phyloP scores from a whole-genome alignment of 352 stramenopile genomes.

The Globisporangium acanthophoron region DNA sequence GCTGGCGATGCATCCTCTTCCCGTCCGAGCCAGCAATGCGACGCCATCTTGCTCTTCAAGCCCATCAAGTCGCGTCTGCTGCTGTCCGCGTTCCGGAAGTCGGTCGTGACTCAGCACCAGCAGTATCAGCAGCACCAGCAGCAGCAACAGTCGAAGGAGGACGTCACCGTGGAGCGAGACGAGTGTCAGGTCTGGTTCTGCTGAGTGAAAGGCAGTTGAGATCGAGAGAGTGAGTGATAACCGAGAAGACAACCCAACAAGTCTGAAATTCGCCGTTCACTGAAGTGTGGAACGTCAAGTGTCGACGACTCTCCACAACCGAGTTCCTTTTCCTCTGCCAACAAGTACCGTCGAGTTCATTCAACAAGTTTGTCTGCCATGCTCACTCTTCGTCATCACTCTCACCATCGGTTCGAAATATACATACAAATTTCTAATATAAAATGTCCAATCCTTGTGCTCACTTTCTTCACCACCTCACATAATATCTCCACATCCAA shows the following conservation, averaged over 20 bases:
- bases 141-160: neutral
- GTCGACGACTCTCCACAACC: no score
- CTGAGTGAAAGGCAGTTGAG: neutral
- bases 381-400: no score
- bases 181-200: conserved; percentile 1
- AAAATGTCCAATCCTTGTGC: no score
- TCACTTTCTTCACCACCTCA: no score
- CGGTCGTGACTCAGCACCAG: neutral
- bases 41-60: conserved; percentile 1
- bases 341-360: no score
- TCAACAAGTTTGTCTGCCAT: no score
- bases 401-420: no score
- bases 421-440: no score
- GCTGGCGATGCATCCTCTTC: no score
- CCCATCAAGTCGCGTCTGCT: conserved; percentile 1
- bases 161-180: neutral
- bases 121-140: neutral
- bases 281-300: no score
- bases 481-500: neutral
- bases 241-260: neutral
- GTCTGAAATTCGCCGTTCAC: no score
- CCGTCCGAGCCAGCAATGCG: neutral
- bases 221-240: neutral
- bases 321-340: no score
- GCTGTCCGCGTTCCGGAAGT: neutral